These are phyloP conservation scores for Hanseniaspora lachancei DNA, from an alignment of 805 yeast species.

Conservation along the genomic window DNA sequence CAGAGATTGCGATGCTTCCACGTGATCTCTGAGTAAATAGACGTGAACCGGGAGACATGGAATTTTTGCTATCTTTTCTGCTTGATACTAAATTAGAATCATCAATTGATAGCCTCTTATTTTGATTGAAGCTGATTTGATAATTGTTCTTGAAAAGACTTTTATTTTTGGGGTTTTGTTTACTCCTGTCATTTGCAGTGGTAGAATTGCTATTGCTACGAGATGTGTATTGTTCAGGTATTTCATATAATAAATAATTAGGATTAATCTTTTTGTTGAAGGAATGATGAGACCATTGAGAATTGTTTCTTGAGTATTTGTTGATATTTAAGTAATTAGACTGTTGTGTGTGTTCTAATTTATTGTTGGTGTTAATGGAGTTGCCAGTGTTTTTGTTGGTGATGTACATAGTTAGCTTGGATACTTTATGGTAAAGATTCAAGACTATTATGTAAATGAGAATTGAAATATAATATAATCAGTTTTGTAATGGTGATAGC, in stretches of 20 bases:
- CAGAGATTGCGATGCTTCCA: not conserved
- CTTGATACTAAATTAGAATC: not conserved
- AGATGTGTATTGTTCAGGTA: slow-evolving; percentile 3
- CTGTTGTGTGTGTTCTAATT: not conserved
- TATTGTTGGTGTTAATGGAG: not conserved
- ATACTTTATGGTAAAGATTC: no score
- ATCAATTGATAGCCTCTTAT: not conserved
- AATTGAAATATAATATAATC: no score
- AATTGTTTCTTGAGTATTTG: not conserved
- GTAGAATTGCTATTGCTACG: not conserved
- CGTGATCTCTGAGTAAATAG: not conserved
- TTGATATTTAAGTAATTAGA: not conserved
- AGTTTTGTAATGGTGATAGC: no score
- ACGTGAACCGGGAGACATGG: not conserved
- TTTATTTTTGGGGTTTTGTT: not conserved
- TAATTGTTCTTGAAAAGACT: slow-evolving; percentile 7
- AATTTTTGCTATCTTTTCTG: not conserved
- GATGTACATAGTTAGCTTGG: not conserved
- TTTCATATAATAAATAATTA: slow-evolving; percentile 3
- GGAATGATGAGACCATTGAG: not conserved
- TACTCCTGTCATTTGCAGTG: not conserved
- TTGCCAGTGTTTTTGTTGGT: not conserved
- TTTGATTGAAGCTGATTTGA: slow-evolving; percentile 4
- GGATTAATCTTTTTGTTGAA: not conserved
- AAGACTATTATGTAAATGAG: no score